Percentiles rank a stretch among this genome's conserved stretches.
These are phyloP conservation scores for Wickerhamiella infanticola DNA, from an alignment of 1,139 yeast species.

Conservation along the genomic window DNA sequence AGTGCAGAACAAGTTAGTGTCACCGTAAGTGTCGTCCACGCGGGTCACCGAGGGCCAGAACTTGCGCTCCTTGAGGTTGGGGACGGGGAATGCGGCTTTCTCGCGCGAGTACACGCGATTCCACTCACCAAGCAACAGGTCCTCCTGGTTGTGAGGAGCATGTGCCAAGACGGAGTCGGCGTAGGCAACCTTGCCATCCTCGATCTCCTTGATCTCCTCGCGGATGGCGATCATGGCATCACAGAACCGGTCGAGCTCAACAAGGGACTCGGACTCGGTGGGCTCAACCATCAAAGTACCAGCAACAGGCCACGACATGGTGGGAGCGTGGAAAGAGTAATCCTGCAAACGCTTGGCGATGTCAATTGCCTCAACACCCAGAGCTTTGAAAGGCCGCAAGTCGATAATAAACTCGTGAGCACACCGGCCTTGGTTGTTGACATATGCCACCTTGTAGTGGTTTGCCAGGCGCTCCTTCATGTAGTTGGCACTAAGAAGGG, in stretches of 20 bases:
- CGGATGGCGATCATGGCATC: conserved; percentile 77
- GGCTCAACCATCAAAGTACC: conserved; percentile 97
- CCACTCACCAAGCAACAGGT: conserved; percentile 61
- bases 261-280: conserved; percentile 82
- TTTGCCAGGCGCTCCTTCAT: conserved; percentile 66
- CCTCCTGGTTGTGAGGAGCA: conserved; percentile 84
- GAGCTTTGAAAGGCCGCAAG: conserved; percentile 61
- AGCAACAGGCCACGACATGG: conserved; percentile 97
- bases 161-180: conserved; percentile 65
- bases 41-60: conserved; percentile 95
- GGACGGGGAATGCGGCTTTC: conserved; percentile 83
- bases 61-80: conserved; percentile 54
- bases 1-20: conserved; percentile 80
- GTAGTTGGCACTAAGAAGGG: conserved; percentile 89
- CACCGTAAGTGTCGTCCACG: conserved; percentile 89
- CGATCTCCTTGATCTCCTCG: conserved; percentile 63
- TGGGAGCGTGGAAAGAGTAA: conserved; percentile 97
- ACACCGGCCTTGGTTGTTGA: conserved; percentile 58
- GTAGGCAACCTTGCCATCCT: conserved; percentile 40
- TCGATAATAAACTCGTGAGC: conserved; percentile 96
- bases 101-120: conserved; percentile 82
- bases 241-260: conserved; percentile 79
- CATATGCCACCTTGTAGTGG: conserved; percentile 62
- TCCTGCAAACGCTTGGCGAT: conserved; percentile 94
- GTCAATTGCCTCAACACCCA: conserved; percentile 88